Evolutionary conservation across 2,329 filamentous ascomycete species (phyloP).

Genomic region (Gaeumannomyces sp.): DNA sequence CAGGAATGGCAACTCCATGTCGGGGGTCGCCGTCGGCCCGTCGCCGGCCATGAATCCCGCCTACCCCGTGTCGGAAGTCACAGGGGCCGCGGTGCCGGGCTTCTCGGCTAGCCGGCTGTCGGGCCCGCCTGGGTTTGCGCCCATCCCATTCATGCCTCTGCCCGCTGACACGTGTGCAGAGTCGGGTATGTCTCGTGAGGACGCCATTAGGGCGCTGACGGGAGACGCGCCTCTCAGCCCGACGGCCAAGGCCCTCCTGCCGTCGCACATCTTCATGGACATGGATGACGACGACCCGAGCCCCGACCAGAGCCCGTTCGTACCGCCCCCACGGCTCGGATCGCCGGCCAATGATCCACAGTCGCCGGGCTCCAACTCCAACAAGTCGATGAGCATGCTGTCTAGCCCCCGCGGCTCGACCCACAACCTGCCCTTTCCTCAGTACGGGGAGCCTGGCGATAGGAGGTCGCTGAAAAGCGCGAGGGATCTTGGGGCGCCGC

Average conservation of each 20-base stretch:
- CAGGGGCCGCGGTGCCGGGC: slow-evolving; percentile 27
- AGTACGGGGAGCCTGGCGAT: slow-evolving; percentile 42
- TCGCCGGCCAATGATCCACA: slow-evolving; percentile 43
- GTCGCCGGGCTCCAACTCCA: slow-evolving; percentile 54
- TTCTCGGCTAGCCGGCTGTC: slow-evolving; percentile 36
- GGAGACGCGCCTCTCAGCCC: slow-evolving; percentile 69
- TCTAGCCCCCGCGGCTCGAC: slow-evolving; percentile 58
- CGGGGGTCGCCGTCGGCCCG: slow-evolving; percentile 33
- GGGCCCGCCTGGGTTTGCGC: slow-evolving; percentile 43
- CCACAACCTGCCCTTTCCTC: slow-evolving; percentile 50
- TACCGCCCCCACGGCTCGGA: slow-evolving; percentile 24
- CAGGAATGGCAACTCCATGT: slow-evolving; percentile 40
- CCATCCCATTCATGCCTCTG: slow-evolving; percentile 44
- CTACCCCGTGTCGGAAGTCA: slow-evolving; percentile 37
- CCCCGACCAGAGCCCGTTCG: slow-evolving; percentile 26
- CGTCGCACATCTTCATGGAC: slow-evolving; percentile 48
- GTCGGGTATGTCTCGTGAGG: slow-evolving; percentile 44
- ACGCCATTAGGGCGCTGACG: slow-evolving; percentile 54
- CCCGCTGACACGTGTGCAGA: slow-evolving; percentile 5
- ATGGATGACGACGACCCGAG: slow-evolving; percentile 50
- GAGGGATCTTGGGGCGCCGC: slow-evolving; percentile 21
- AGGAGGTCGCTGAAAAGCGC: slow-evolving; percentile 32
- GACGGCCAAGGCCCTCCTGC: slow-evolving; percentile 66
- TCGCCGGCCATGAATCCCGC: slow-evolving; percentile 32
- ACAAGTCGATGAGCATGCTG: slow-evolving; percentile 48